Percentiles rank a stretch among this genome's conserved stretches.
Conservation (phyloP, 116 monocot genomes). For the Zostera marina region DNA sequence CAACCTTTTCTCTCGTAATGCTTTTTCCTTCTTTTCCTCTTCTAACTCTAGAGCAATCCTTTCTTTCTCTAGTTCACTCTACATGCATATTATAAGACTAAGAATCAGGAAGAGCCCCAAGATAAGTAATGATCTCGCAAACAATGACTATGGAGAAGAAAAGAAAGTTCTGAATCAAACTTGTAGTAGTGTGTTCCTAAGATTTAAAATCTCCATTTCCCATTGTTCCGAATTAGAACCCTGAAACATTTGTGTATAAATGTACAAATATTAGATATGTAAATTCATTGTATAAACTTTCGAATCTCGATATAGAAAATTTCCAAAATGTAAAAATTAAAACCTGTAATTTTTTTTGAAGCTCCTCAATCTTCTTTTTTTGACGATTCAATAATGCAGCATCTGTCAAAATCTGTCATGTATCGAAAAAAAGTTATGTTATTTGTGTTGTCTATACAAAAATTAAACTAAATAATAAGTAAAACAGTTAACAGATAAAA, state of each 20-base stretch:
- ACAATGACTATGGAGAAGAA: background rate
- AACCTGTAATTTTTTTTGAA: conserved; percentile 72
- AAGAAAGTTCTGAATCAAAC: conserved; percentile 15
- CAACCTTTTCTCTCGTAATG: conserved; percentile 60
- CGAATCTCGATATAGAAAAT: background rate
- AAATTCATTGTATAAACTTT: background rate
- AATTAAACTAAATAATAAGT: background rate
- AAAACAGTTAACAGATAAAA: background rate
- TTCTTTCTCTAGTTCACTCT: conserved; percentile 98
- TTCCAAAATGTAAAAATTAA: background rate
- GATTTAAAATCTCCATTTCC: conserved; percentile 78
- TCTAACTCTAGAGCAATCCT: conserved; percentile 88
- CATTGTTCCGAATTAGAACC: conserved; percentile 83
- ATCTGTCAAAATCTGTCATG: conserved; percentile 83
- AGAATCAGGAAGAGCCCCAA: background rate
- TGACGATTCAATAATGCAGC: conserved; percentile 87
- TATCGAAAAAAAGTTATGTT: background rate
- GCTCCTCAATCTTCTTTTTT: conserved; percentile 88
- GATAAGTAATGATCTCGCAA: background rate
- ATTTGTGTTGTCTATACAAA: background rate
- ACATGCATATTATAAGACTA: background rate
- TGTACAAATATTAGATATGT: conserved; percentile 5
- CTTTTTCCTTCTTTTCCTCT: conserved; percentile 95
- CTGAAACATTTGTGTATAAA: conserved; percentile 19
- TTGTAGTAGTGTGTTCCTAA: conserved; percentile 79